Base-by-base conservation (phyloP, 495 filamentous ascomycete species). In the Pseudevernia furfuracea region DNA sequence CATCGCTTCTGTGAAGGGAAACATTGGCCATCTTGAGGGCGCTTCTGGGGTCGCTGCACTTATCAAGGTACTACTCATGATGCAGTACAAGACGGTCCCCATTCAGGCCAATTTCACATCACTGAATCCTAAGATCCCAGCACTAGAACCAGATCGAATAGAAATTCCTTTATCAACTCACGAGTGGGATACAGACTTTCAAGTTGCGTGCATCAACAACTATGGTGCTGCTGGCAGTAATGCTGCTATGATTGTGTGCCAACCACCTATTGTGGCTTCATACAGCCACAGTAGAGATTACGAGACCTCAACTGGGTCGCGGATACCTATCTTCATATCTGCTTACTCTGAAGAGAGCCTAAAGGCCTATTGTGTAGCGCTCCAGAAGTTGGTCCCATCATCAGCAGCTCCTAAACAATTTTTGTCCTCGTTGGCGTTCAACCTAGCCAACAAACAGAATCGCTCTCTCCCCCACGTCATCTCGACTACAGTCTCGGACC, bases 141-240 rank as follows among this genome's bases (percentile, higher is more conserved):
- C 25, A 1, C 34, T 59, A 14, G 57, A 49, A 37, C 21, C 41
- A 2, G 65, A 65, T 17, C 73, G 71, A 1, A 73, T 85, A 21
- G 66, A 71, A 11, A 77, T 85, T 34, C 48, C 70, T 0, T 77
- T 66, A 0, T 75, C 49, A 14, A 44, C 41, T 0, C 76, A 74
- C 73, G 52, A 67, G 8, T 60, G 66, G 15, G 30, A 59, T 7
- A 62, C 58, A 1, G 2, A 17, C 25, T 57, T 55, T 0, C 43
- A 14, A 85, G 30, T 28, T 12, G 59, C 34, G 14, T 67, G 58
- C n/a, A 36, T 86, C 55, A 76, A 75, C 64, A 81, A 76, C 48
- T 82, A 81, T 52, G 80, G 80, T 14, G 80, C 80, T 0, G 74
- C 77, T 10, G 79, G 80, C 0, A 76, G 72, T 5, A 82, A 81